Base-by-base conservation (phyloP, 768 basidiomycete genomes). In the Pleurotus tuoliensis region DNA sequence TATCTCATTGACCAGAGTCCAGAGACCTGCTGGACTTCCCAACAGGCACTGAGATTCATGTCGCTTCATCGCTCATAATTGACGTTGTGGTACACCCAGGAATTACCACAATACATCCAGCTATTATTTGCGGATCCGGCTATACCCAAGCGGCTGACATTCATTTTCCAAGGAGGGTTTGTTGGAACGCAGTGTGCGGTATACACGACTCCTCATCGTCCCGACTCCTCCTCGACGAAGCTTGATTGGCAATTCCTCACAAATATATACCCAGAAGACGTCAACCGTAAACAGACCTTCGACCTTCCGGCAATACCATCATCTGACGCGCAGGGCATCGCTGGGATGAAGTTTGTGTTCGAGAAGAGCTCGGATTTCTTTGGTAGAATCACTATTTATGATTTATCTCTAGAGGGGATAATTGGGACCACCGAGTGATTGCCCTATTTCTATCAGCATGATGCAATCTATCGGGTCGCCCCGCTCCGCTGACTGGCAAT, bases 131-230 rank as follows among this genome's bases (percentile, higher is more conserved):
- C 73, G 5, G 62, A 69, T 5, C 76, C 67, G 48, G 81, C 89
- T n/a, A 62, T 78, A 37, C 88, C 88, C 3, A 76, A 71, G 59
- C 74, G 73, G 22, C 61, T 92, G 15, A 73, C 71, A 16, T 59
- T 92, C 59, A 91, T 87, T 1, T 94, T 94, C 64, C 91, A 94
- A 75, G 91, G 91, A 12, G 91, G 91, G 1, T 93, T 94, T 66
- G 92, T 87, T 0, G 90, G 89, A 16, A 87, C 80, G 6, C 73
- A 76, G 45, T 91, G 89, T 65, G 63, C 72, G 1, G 63, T 92
- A 7, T 72, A 79, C 44, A 64, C 76, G 20, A 69, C 70, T 25
- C 60, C 65, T 24, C 63, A 67, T n/a, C 56, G 61, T 27, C 56
- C 56, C 0, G 67, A 66, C 7, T 15, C 38, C 2, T 43, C 63